phyloP scores from a whole-genome alignment of 202 grass and related monocot genomes.

The Tripidium arundinaceum region DNA sequence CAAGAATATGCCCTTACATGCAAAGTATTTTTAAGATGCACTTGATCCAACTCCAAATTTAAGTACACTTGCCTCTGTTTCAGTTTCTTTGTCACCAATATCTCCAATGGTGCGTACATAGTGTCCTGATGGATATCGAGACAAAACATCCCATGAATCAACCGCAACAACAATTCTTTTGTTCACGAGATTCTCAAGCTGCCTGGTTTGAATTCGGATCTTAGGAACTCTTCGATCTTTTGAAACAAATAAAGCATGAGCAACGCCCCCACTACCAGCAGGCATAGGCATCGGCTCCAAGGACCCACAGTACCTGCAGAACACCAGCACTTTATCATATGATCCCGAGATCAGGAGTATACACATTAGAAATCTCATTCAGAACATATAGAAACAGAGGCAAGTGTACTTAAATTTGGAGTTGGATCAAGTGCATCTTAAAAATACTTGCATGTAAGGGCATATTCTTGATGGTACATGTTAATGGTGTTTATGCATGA shows the following conservation, averaged over 20 bases:
- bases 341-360: not conserved
- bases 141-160: conserved; percentile 94
- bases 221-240: conserved; percentile 96
- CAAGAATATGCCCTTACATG: conserved; percentile 23
- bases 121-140: conserved; percentile 85
- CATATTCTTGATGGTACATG: conserved; percentile 23
- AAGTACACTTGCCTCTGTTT: conserved; percentile 78
- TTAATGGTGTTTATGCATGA: conserved; percentile 41
- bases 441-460: conserved; percentile 17
- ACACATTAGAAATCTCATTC: conserved; percentile 20
- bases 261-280: conserved; percentile 70
- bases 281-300: conserved; percentile 95
- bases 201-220: conserved; percentile 94
- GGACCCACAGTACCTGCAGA: conserved; percentile 79
- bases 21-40: not conserved
- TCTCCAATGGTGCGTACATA: conserved; percentile 90
- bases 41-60: not conserved
- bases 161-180: conserved; percentile 95
- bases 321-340: conserved; percentile 7
- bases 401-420: conserved; percentile 37
- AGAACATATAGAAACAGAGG: conserved; percentile 99
- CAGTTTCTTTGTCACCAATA: conserved; percentile 96
- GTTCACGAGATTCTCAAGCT: conserved; percentile 85
- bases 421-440: not conserved
- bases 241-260: conserved; percentile 86